These are phyloP conservation scores for Apodospora peruviana DNA, from an alignment of 495 filamentous ascomycete genomes.

Conservation along the genomic window DNA sequence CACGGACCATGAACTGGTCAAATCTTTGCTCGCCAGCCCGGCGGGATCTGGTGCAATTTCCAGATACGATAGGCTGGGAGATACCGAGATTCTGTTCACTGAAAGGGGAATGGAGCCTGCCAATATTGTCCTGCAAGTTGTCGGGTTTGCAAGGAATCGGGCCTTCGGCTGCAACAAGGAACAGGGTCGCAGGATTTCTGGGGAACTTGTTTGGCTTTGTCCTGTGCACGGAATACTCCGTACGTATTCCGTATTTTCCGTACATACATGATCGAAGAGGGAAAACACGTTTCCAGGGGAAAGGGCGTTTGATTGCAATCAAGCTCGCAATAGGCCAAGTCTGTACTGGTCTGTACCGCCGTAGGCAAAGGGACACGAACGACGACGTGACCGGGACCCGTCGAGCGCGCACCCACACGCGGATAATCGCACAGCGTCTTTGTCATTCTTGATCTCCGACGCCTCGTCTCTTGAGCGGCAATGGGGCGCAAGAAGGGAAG, in stretches of 20 bases:
- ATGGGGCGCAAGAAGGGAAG: no score
- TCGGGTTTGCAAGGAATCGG: constrained; percentile 17
- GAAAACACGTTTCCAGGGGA: background rate
- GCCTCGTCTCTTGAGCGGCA: background rate
- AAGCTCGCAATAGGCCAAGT: background rate
- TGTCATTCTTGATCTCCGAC: background rate
- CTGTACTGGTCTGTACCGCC: background rate
- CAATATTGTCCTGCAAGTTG: constrained; percentile 30
- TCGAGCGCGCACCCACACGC: no score
- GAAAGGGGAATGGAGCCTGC: constrained; percentile 13
- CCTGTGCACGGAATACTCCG: background rate
- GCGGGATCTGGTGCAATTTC: constrained; percentile 11
- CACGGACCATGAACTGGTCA: background rate
- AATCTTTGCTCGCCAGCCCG: background rate
- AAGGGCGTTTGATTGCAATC: background rate
- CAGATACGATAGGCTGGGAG: constrained; percentile 20
- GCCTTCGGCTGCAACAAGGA: constrained; percentile 11
- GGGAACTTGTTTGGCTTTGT: background rate
- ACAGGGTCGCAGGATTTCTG: constrained; percentile 4
- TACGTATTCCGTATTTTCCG: background rate
- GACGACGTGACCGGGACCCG: no score
- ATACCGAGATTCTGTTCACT: constrained; percentile 20
- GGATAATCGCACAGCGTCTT: background rate
- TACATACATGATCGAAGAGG: background rate
- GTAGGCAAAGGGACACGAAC: background rate